phyloP scores from a whole-genome alignment of 2,329 filamentous ascomycete genomes.

The Raffaelea deltoideospora region DNA sequence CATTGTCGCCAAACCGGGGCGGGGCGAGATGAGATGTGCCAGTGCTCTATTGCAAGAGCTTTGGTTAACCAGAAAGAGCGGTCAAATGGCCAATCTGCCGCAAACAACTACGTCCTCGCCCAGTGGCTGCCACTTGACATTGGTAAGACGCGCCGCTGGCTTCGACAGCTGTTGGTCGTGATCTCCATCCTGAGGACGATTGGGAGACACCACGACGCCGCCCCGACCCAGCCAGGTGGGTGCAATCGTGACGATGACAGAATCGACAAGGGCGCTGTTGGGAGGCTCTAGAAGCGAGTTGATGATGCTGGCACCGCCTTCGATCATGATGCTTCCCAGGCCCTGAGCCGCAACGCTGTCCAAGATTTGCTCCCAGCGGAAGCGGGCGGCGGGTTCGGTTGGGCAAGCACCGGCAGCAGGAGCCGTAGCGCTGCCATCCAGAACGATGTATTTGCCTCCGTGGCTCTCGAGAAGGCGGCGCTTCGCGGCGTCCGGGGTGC shows the following conservation, averaged over 20 bases:
- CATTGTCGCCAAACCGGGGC: too few relatives aligned
- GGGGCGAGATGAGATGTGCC: too few relatives aligned
- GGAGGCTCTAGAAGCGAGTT: constrained; percentile 58
- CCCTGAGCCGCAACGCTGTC: constrained; percentile 39
- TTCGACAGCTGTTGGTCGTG: constrained; percentile 38
- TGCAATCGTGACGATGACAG: constrained; percentile 76
- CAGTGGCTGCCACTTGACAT: constrained; percentile 61
- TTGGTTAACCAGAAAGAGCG: too few relatives aligned
- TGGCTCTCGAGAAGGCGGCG: constrained; percentile 25
- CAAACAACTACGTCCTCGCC: constrained; percentile 76
- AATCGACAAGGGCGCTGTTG: constrained; percentile 46
- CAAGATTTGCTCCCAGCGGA: constrained; percentile 53
- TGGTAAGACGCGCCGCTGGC: constrained; percentile 48
- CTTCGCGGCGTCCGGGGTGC: constrained; percentile 28
- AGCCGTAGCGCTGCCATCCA: constrained; percentile 13
- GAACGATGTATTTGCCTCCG: constrained; percentile 36
- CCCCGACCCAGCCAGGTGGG: constrained; percentile 79
- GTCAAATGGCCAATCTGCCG: constrained; percentile 28
- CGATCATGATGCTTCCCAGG: constrained; percentile 73
- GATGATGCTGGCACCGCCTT: constrained; percentile 72
- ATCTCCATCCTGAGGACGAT: constrained; percentile 32
- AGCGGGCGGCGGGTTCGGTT: constrained; percentile 19
- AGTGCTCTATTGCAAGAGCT: too few relatives aligned
- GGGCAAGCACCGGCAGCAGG: background rate
- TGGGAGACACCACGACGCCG: constrained; percentile 65